phyloP scores from a whole-genome alignment of 768 basidiomycete species.

The Russula virescens region DNA sequence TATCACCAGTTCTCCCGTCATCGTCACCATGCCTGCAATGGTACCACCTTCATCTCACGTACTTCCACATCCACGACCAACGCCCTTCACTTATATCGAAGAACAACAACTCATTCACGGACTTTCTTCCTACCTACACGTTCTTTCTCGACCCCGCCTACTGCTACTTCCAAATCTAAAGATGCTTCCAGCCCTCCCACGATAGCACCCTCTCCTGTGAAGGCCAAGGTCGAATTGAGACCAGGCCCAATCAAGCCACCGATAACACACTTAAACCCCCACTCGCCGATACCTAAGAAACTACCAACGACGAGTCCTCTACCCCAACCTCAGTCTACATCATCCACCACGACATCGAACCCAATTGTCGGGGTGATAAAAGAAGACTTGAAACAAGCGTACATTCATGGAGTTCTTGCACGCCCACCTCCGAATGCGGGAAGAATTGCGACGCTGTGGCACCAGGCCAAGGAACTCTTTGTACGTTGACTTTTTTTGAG shows the following conservation, averaged over 20 bases:
- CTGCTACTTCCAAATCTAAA: slow-evolving; percentile 21
- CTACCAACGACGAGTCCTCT: slow-evolving; percentile 19
- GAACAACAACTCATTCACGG: neutral
- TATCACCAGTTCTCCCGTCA: slow-evolving; percentile 1
- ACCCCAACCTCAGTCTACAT: slow-evolving; percentile 22
- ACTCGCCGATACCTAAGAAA: slow-evolving; percentile 15
- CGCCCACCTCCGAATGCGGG: slow-evolving; percentile 62
- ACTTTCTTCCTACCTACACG: slow-evolving; percentile 3
- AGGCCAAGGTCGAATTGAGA: slow-evolving; percentile 51
- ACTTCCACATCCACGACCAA: neutral
- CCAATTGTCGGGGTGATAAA: slow-evolving; percentile 46
- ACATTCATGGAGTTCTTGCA: slow-evolving; percentile 58
- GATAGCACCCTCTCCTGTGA: slow-evolving; percentile 29
- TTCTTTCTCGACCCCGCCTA: slow-evolving; percentile 32
- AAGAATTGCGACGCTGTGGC: slow-evolving; percentile 44
- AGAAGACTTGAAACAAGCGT: slow-evolving; percentile 60
- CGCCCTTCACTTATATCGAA: neutral
- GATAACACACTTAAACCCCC: slow-evolving; percentile 29
- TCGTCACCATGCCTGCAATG: neutral
- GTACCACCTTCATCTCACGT: neutral
- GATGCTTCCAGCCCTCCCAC: slow-evolving; percentile 27
- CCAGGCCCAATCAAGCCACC: slow-evolving; percentile 55
- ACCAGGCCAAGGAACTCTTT: slow-evolving; percentile 44
- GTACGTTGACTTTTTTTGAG: slow-evolving; percentile 30
- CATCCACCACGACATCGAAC: slow-evolving; percentile 11